phyloP scores from a whole-genome alignment of 805 yeast genomes.

The Candida ulmi region DNA sequence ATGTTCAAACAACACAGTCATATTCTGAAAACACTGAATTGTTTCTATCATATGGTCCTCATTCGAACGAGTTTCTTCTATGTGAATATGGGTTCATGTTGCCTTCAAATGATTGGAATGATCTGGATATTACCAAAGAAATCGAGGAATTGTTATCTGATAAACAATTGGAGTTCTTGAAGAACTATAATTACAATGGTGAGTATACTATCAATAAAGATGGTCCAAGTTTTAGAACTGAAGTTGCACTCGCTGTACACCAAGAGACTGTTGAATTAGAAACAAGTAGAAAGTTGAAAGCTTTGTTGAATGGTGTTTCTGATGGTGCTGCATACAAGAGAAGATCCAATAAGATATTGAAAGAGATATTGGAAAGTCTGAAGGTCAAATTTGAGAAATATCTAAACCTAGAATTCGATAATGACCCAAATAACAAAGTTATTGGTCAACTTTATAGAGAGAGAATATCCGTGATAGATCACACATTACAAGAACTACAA shows the following conservation, averaged over 20 bases:
- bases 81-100: constrained; percentile 85
- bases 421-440: constrained; percentile 11
- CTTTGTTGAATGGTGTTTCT: constrained; percentile 32
- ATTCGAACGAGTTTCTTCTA: constrained; percentile 73
- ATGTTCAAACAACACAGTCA: constrained; percentile 36
- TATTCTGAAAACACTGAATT: constrained; percentile 48
- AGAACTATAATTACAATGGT: constrained; percentile 53
- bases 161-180: constrained; percentile 40
- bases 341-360: constrained; percentile 26
- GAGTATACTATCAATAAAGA: constrained; percentile 60
- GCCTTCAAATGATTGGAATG: constrained; percentile 58
- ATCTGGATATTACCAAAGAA: constrained; percentile 51
- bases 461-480: constrained; percentile 9
- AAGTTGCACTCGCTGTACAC: constrained; percentile 63
- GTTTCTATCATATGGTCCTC: constrained; percentile 80
- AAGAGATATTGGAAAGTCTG: constrained; percentile 28
- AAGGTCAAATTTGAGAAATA: constrained; percentile 21
- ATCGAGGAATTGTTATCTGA: constrained; percentile 32
- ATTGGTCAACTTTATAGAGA: constrained; percentile 13
- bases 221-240: constrained; percentile 64
- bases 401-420: constrained; percentile 14
- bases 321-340: constrained; percentile 39
- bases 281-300: constrained; percentile 15
- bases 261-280: constrained; percentile 28
- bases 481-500: background rate